Conservation (phyloP, 1,284 basidiomycete genomes). For the Cutaneotrichosporon spelunceum region DNA sequence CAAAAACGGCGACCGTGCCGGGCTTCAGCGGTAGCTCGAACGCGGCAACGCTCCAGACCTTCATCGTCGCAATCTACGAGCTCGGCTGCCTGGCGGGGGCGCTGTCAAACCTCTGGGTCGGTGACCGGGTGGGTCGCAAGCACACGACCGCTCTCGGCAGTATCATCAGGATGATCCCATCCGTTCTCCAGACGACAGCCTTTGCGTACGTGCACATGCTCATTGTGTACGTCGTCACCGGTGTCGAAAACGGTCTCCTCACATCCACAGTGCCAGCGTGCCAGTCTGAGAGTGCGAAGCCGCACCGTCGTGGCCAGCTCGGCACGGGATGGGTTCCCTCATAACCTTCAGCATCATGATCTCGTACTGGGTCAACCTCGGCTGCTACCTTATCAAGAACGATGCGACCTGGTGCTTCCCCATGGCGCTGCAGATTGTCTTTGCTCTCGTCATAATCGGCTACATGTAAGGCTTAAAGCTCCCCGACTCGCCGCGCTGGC, state of each 20-base stretch:
- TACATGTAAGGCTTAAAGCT: conserved; percentile 52
- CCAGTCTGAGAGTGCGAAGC: conserved; percentile 61
- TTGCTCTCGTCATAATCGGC: conserved; percentile 59
- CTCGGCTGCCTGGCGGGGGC: conserved; percentile 52
- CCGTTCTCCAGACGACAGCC: conserved; percentile 52
- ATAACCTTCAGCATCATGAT: conserved; percentile 19
- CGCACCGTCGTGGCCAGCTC: conserved; percentile 61
- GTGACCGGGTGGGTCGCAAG: conserved; percentile 48
- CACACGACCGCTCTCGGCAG: conserved; percentile 44
- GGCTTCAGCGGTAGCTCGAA: conserved; percentile 13
- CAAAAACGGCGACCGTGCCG: conserved; percentile 12
- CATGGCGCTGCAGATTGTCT: conserved; percentile 28
- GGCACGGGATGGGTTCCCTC: conserved; percentile 56
- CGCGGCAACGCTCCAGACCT: conserved; percentile 40
- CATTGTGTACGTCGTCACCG: conserved; percentile 62
- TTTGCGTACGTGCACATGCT: conserved; percentile 61
- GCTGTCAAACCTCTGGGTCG: conserved; percentile 47
- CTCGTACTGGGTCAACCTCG: conserved; percentile 16
- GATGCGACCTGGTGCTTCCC: conserved; percentile 16
- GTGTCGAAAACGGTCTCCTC: conserved; percentile 57
- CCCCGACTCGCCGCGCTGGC: conserved; percentile 58
- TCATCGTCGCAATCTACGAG: conserved; percentile 50
- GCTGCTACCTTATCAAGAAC: conserved; percentile 12
- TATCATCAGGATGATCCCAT: conserved; percentile 57
- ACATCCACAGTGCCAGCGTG: conserved; percentile 58